Evolutionary conservation across 1,284 basidiomycete genomes (phyloP).

Genomic region (Afroboletus lepidellus): DNA sequence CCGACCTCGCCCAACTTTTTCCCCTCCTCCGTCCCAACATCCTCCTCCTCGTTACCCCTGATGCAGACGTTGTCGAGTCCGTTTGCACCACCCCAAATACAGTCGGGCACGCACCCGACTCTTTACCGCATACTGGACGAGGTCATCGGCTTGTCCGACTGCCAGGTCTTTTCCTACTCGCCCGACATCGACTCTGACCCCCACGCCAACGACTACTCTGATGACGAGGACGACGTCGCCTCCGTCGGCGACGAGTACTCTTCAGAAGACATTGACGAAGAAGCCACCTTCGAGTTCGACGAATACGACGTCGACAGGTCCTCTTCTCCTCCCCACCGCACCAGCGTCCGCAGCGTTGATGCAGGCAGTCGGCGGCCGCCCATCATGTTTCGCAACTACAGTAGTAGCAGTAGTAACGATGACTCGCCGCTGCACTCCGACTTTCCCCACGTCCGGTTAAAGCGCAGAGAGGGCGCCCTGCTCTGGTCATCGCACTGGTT

Average conservation of each 20-base stretch:
- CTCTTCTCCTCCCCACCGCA: conserved; percentile 37
- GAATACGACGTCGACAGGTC: conserved; percentile 73
- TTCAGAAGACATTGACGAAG: conserved; percentile 57
- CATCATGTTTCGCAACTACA: conserved; percentile 18
- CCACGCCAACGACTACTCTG: conserved; percentile 80
- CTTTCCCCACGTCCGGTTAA: conserved; percentile 35
- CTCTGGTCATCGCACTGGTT: conserved; percentile 98
- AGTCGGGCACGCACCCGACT: conserved; percentile 73
- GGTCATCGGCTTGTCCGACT: conserved; percentile 86
- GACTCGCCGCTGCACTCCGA: conserved; percentile 25
- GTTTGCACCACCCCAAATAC: conserved; percentile 62
- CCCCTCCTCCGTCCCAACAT: conserved; percentile 67
- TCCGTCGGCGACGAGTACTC: conserved; percentile 59
- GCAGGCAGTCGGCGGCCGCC: conserved; percentile 5
- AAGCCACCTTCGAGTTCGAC: conserved; percentile 71
- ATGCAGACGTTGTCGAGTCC: conserved; percentile 58
- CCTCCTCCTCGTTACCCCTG: conserved; percentile 56
- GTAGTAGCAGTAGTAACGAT: conserved; percentile 25
- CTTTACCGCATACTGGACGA: conserved; percentile 89
- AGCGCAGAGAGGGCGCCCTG: conserved; percentile 66
- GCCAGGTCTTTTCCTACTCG: conserved; percentile 93
- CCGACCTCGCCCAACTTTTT: conserved; percentile 71
- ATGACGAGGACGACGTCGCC: conserved; percentile 69
- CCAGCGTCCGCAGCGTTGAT: conserved; percentile 1
- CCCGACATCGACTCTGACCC: conserved; percentile 96